Base-by-base conservation (phyloP, 805 yeast species). In the Candida michaelii region DNA sequence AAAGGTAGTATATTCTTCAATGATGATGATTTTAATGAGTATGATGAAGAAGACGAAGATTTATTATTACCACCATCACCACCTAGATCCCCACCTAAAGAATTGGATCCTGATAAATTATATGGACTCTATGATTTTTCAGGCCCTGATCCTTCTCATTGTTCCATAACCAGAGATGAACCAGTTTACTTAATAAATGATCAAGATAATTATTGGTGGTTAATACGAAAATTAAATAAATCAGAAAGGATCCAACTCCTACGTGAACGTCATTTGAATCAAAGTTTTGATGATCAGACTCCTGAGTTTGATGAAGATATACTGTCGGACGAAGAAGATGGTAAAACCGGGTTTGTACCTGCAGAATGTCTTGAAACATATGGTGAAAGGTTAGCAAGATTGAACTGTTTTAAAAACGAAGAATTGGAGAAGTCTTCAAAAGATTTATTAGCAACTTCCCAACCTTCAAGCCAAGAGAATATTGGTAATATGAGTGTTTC, bases 161-260 rank as follows among this genome's bases (percentile, higher is more conserved):
- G 96, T 51, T 80, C 84, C 44, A 73, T 91, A 9, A 60, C 68
- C 15, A 80, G 88, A 50, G 90, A 91, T 56, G 96, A 89, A 54
- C 82, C 95, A 1, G 91, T 95, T 49, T 70, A 77, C 33, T 66
- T 93, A 14, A 66, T 93, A 27, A 89, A 89, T 57, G 99, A 93
- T 57, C 82, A 85, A 37, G 97, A 93, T 63, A 77, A 87, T 47
- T 93, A 93, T 65, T 93, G 99, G 99, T 93, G 99, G 98, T 70
- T 91, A 9, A 91, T 93, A 21, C 61, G 69, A 21, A 73, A 76
- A 44, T 44, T 67, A 36, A 56, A 62, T 11, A 68, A 65, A 46
- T 46, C 51, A 13, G 73, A 69, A 46, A 47, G 52, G 62, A 76
- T 54, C 59, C 44, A 45, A 39, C 27, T 40, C 14, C 27, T 39